Conservation (phyloP, 2,329 filamentous ascomycete genomes). For the Arthrobotrys sinensis region DNA sequence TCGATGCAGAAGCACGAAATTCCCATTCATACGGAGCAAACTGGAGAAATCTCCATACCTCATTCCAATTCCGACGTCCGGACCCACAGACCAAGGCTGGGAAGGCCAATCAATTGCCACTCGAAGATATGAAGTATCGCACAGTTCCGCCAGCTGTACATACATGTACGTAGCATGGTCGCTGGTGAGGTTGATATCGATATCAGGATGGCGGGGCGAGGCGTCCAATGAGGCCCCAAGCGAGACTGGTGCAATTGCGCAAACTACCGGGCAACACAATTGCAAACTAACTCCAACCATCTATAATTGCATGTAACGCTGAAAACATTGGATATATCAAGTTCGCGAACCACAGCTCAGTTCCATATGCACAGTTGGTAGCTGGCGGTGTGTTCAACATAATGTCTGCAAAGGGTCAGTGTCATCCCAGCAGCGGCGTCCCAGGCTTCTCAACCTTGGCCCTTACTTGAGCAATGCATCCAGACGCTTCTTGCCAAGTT, state of each 20-base stretch:
- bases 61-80: constrained; percentile 43
- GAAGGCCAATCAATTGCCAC: constrained; percentile 18
- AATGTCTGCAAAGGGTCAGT: constrained; percentile 9
- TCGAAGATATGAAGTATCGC: constrained; percentile 1
- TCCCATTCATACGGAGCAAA: constrained; percentile 36
- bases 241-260: too few relatives aligned
- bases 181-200: neutral
- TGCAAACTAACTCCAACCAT: neutral
- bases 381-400: neutral
- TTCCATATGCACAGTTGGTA: neutral
- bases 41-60: constrained; percentile 28
- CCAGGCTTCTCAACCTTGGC: constrained; percentile 22
- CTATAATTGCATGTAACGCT: too few relatives aligned
- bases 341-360: constrained; percentile 19
- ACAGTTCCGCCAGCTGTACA: neutral
- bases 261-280: neutral
- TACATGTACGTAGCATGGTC: constrained; percentile 3
- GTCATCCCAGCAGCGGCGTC: constrained; percentile 26
- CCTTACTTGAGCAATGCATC: constrained; percentile 21
- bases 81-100: neutral
- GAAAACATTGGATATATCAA: neutral
- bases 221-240: too few relatives aligned
- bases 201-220: too few relatives aligned
- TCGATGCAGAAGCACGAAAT: constrained; percentile 43
- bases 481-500: constrained; percentile 24